A percentile compares a stretch with the other conserved stretches of the same genome.
Evolutionary conservation across 208 protist genomes (phyloP).

Genomic region (Leishmania aethiopica): DNA sequence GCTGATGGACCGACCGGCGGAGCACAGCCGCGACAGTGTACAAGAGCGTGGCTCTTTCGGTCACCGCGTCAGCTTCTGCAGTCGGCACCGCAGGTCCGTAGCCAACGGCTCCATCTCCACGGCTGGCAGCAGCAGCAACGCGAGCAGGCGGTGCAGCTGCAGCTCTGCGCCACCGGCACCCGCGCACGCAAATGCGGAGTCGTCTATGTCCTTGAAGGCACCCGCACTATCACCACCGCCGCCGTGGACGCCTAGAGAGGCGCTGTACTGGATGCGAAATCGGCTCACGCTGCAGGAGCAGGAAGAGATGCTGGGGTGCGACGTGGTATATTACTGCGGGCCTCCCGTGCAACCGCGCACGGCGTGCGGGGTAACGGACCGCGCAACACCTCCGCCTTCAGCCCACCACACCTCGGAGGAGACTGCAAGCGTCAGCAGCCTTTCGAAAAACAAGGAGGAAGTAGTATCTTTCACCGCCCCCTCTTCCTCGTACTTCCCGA

Average conservation of each 20-base stretch:
- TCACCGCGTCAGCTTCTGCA: not conserved
- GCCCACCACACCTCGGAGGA: not conserved
- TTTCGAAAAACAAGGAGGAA: not conserved
- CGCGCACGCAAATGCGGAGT: not conserved
- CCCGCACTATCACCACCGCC: slow-evolving; percentile 25
- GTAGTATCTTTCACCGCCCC: not conserved
- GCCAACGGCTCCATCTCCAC: not conserved
- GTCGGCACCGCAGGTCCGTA: not conserved
- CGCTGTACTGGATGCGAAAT: slow-evolving; percentile 35
- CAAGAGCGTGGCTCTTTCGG: not conserved
- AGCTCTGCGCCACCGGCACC: not conserved
- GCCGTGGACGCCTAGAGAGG: slow-evolving; percentile 49
- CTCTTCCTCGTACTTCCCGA: slow-evolving; percentile 77
- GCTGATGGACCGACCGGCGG: too few relatives aligned
- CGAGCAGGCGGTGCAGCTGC: slow-evolving; percentile 3
- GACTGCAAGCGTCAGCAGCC: not conserved
- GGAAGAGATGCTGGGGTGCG: slow-evolving; percentile 74
- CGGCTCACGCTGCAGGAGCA: slow-evolving; percentile 80
- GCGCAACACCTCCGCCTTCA: not conserved
- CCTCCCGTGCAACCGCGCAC: slow-evolving; percentile 35
- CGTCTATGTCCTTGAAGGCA: not conserved
- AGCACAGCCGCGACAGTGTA: slow-evolving; percentile 5
- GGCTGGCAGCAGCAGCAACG: not conserved
- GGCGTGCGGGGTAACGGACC: slow-evolving; percentile 16
- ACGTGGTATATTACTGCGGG: slow-evolving; percentile 86